Evolutionary conservation across 75 land plant species (phyloP).

Genomic region (Pinus albicaulis): DNA sequence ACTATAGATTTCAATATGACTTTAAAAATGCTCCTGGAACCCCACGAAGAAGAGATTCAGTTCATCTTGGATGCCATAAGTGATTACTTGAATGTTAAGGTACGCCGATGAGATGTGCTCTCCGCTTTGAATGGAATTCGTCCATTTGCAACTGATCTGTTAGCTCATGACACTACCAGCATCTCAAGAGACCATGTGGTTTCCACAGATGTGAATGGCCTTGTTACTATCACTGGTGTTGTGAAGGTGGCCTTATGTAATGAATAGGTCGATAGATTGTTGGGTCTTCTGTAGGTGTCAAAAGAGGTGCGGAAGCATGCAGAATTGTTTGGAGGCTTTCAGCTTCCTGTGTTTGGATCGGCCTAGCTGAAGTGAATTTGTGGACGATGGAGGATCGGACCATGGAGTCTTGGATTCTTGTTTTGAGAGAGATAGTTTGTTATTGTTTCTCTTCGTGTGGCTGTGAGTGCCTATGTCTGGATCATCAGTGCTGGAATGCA

Average conservation of each 20-base stretch:
- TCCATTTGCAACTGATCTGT: slow-evolving; percentile 87
- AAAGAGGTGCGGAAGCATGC: no score
- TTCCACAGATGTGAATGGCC: slow-evolving; percentile 68
- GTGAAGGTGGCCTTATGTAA: slow-evolving; percentile 99
- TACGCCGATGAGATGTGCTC: slow-evolving; percentile 86
- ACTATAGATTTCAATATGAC: slow-evolving; percentile 95
- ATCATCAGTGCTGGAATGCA: no score
- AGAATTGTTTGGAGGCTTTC: no score
- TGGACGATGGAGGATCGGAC: no score
- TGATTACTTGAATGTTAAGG: slow-evolving; percentile 95
- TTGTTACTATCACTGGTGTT: slow-evolving; percentile 98
- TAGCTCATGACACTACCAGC: slow-evolving; percentile 79
- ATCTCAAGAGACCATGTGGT: slow-evolving; percentile 96
- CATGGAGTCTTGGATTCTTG: no score
- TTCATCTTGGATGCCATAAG: slow-evolving; percentile 96
- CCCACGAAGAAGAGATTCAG: slow-evolving; percentile 96
- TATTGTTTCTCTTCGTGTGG: no score
- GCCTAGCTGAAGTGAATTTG: no score
- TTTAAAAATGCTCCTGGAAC: slow-evolving; percentile 89
- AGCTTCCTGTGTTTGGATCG: no score
- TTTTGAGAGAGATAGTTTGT: no score
- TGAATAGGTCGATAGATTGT: no score
- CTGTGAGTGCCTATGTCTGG: no score
- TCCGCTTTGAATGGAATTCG: slow-evolving; percentile 99
- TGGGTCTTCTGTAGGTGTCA: no score